phyloP scores from a whole-genome alignment of 1,284 basidiomycete genomes.

The Dichomitus squalens region DNA sequence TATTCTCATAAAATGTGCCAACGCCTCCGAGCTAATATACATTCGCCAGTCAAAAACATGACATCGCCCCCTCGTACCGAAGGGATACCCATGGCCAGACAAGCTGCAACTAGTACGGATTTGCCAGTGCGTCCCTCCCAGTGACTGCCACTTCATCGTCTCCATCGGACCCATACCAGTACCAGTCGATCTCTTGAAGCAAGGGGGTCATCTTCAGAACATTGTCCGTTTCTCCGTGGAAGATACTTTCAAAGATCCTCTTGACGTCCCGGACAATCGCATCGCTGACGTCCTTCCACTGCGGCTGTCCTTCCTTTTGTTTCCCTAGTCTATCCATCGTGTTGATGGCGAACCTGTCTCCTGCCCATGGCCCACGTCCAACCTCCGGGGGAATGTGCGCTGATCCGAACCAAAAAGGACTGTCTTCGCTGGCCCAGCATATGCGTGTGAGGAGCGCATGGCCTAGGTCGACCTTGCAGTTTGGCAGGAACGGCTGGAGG shows the following conservation, averaged over 20 bases:
- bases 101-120: no score
- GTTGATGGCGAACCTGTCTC: constrained; percentile 7
- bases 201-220: background rate
- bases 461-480: constrained; percentile 3
- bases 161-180: constrained; percentile 1
- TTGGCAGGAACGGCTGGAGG: constrained; percentile 9
- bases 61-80: no score
- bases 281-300: constrained; percentile 5
- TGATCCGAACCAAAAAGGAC: no score
- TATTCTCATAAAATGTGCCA: no score
- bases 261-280: background rate
- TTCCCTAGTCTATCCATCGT: background rate
- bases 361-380: constrained; percentile 6
- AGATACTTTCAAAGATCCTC: background rate
- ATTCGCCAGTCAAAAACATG: no score
- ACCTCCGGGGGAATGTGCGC: background rate
- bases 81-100: no score
- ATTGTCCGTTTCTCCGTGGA: background rate
- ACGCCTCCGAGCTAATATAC: no score
- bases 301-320: background rate
- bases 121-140: no score
- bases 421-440: background rate
- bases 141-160: background rate
- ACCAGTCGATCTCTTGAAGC: background rate
- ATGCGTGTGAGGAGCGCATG: constrained; percentile 3